Evolutionary conservation across 495 filamentous ascomycete species (phyloP), one percentile per base, ranked within the genome.

Genomic region (Bathelium albidoporum): DNA sequence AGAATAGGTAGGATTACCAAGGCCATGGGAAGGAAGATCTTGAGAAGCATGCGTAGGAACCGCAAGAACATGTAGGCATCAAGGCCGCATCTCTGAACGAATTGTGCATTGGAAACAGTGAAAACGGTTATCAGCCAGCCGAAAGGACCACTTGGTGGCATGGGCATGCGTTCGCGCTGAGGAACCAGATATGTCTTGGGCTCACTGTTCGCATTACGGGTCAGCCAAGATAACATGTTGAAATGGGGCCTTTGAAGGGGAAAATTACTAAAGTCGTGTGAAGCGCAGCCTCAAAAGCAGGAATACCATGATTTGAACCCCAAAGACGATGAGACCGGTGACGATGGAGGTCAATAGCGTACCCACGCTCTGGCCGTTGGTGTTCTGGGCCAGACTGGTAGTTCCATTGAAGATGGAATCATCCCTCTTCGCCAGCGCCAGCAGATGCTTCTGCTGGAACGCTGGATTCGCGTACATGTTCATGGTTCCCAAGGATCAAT

Each of bases 51-150:
- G 62, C 93, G 89, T 18, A 98, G 81, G 72, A 95, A 98, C 61
- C 95, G 89, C 1, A 98, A 81, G 76, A 97, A 98, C 75, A 98
- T 95, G 78, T 97, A 98, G 69, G 95, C 93, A 75, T 98, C 94
- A 43, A 98, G 82, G 5, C 94, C 94, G 73, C 90, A 96, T 75
- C 96, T 96, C 43, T 89, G 86, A 64, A 97, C 94, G 71, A 97
- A 87, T 66, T 96, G 90, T n/a, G 88, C 80, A 74, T 91, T 87
- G 55, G 83, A 81, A 61, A 90, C 90, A 70, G 81, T 84, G 75
- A 94, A 89, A 36, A 96, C 81, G 29, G 86, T 80, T 28, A 74
- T 73, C 43, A 92, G 72, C 82, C 91, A 87, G 63, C 77, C 80
- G 68, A 85, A 85, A n/a, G 87, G 78, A 22, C 84, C 90, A 59